Evolutionary conservation across 2,329 filamentous ascomycete genomes (phyloP), one percentile per base, ranked within the genome.

Genomic region (Nigrospora oryzae): DNA sequence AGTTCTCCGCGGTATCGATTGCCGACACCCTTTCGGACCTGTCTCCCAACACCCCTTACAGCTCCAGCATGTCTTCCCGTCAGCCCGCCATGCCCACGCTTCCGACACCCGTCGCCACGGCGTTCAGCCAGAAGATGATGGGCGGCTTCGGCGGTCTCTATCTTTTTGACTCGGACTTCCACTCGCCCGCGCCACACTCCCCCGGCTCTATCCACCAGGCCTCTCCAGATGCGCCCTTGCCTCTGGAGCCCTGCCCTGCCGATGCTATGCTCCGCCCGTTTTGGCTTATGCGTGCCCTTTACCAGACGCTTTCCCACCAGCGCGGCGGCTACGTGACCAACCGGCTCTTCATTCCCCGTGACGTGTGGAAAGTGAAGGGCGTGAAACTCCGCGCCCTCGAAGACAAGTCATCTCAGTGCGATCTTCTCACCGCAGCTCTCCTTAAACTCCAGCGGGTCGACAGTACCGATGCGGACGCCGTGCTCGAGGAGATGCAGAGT

Each of bases 241-340:
- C 89, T 0, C 74, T 98, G 5, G 93, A 98, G 59, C 86, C 93
- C 3, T 98, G 94, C 60, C 93, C 93, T 1, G 87, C 85, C 33
- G 89, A 94, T 36, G 83, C 84, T 48, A 75, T 96, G 56, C 74
- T 97, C n/a, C 83, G 93, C 16, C 94, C 93, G 2, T 98, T 96
- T 64, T 98, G 93, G 93, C 73, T 98, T 38, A 95, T 98, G 88
- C 83, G 93, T 44, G 90, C 86, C 49, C 74, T 98, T 23, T 95
- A 93, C 60, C 89, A 96, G 62, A 95, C 90, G 0, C 80, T 98
- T 38, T 85, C 84, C 15, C 91, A 98, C 58, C 89, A 91, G 3
- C 82, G 89, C 19, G 93, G 93, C 34, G 93, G 90, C 14, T 98
- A 96, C 60, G 61, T 98, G 16, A 95, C 90, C 43, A 91, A 83